phyloP scores from a whole-genome alignment of 192 early-diverging fungal species.

The Chytriomyces sp. region DNA sequence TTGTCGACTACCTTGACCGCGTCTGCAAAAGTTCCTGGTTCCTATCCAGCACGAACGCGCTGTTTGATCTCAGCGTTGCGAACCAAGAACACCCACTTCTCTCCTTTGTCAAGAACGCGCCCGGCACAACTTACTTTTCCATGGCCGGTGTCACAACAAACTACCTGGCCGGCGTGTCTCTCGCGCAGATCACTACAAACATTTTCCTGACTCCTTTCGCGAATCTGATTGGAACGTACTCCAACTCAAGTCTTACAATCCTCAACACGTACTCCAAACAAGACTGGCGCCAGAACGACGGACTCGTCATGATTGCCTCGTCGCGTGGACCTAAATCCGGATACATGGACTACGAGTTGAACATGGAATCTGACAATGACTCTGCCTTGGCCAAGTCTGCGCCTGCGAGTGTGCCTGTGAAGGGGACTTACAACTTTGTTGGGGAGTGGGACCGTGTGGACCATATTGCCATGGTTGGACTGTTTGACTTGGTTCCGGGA shows the following conservation, averaged over 20 bases:
- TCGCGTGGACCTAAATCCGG: slow-evolving; percentile 19
- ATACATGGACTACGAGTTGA: slow-evolving; percentile 23
- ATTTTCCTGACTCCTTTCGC: slow-evolving; percentile 24
- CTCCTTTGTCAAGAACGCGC: slow-evolving; percentile 32
- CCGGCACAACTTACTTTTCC: slow-evolving; percentile 35
- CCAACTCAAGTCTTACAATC: slow-evolving; percentile 26
- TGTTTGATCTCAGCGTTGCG: slow-evolving; percentile 28
- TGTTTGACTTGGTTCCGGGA: slow-evolving; percentile 24
- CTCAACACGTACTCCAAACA: not conserved
- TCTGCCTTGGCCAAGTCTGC: not conserved
- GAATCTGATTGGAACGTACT: slow-evolving; percentile 33
- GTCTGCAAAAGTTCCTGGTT: slow-evolving; percentile 21
- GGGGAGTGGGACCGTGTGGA: slow-evolving; percentile 14
- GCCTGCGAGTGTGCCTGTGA: not conserved
- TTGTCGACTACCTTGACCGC: slow-evolving; percentile 19
- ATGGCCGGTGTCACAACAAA: slow-evolving; percentile 23
- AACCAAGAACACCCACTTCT: slow-evolving; percentile 14
- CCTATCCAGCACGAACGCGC: slow-evolving; percentile 29
- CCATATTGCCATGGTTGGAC: slow-evolving; percentile 22
- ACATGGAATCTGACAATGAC: not conserved
- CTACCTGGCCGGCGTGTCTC: not conserved
- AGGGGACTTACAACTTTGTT: slow-evolving; percentile 30
- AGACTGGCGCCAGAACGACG: slow-evolving; percentile 38
- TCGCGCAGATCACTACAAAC: slow-evolving; percentile 20
- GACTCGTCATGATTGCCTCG: slow-evolving; percentile 26